These are phyloP conservation scores for Passiflora organensis DNA, from an alignment of 345 rosid genomes.

Conservation along the genomic window DNA sequence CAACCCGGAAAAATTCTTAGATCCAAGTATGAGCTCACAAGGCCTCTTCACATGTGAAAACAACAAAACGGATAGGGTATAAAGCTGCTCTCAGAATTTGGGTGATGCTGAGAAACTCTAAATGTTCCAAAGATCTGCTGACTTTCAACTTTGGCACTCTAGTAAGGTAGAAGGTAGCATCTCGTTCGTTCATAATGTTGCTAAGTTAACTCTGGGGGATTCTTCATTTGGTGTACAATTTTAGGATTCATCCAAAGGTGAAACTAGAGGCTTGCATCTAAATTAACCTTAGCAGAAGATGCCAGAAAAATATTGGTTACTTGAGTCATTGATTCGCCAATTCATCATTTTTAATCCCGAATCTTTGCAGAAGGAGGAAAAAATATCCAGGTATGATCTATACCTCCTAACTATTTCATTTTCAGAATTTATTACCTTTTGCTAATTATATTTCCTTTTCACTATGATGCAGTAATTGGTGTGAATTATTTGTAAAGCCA, in stretches of 20 bases:
- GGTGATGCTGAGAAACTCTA: neutral
- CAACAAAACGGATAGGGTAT: neutral
- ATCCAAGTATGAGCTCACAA: neutral
- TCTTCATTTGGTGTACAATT: neutral
- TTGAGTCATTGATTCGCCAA: neutral
- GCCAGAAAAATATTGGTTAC: constrained; percentile 1
- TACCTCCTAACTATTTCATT: no score
- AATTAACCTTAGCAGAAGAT: constrained; percentile 7
- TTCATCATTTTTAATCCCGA: no score
- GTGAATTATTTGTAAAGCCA: neutral
- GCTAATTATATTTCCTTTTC: neutral
- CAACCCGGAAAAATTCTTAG: neutral
- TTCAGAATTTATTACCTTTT: no score
- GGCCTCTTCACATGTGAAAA: neutral
- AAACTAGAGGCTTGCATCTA: neutral
- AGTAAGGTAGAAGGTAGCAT: neutral
- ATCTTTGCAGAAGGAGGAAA: neutral
- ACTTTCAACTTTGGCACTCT: neutral
- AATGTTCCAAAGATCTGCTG: neutral
- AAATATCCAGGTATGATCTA: neutral
- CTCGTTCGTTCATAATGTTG: neutral
- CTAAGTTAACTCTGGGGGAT: neutral
- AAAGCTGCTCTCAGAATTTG: constrained; percentile 1
- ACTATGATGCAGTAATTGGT: constrained; percentile 10
- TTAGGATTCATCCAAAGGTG: constrained; percentile 5